Conservation (phyloP, 75 land plant genomes). For the Pinus taeda region DNA sequence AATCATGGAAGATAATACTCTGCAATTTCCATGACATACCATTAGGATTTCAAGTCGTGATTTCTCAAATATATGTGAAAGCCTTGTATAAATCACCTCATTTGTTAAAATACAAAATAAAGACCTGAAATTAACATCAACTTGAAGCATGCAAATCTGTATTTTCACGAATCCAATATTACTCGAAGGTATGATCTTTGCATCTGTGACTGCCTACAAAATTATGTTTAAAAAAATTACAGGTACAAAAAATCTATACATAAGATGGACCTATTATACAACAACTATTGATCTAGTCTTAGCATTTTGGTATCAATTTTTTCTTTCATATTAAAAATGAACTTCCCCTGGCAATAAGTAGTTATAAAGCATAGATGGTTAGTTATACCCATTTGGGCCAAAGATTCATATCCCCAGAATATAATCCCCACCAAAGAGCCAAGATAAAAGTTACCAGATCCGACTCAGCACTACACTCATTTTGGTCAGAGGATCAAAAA, state of each 20-base stretch:
- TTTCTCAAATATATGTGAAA: neutral
- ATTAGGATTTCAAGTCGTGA: neutral
- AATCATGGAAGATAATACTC: constrained; percentile 61
- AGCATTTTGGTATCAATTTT: neutral
- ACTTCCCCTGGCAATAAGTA: no score
- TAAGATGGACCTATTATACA: neutral
- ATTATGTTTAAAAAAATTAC: no score
- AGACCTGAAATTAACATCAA: neutral
- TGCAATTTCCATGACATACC: constrained; percentile 24
- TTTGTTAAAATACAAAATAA: neutral
- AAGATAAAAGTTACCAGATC: no score
- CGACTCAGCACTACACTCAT: no score
- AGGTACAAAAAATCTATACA: neutral
- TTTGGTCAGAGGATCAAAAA: no score
- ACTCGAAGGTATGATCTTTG: neutral
- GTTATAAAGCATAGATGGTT: no score
- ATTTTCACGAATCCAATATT: neutral
- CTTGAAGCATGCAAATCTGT: neutral
- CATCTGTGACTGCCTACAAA: neutral
- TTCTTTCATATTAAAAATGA: neutral
- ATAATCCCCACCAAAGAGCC: no score
- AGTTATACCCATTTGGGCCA: no score
- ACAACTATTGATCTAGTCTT: neutral
- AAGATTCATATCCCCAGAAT: no score
- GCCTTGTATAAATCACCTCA: neutral